Conservation (phyloP, 2,329 filamentous ascomycete species). For the Thelonectria olida region DNA sequence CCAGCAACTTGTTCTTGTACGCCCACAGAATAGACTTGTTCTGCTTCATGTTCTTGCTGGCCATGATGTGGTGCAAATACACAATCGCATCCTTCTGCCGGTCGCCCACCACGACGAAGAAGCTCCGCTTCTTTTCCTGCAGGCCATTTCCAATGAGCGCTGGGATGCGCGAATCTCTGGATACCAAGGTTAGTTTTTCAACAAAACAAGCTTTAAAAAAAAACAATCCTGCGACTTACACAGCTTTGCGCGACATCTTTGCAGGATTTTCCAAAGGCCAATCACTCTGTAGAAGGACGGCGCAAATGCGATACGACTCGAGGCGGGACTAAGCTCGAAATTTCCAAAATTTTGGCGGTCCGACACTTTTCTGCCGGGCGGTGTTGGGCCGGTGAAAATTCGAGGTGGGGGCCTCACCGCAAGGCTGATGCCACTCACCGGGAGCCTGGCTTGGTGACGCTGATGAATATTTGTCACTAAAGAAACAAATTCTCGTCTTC, state of each 20-base stretch:
- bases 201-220: neutral
- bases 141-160: slow-evolving; percentile 91
- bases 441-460: too few relatives aligned
- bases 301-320: slow-evolving; percentile 41
- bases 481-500: too few relatives aligned
- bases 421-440: too few relatives aligned
- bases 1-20: slow-evolving; percentile 96
- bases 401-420: slow-evolving; percentile 27
- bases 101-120: slow-evolving; percentile 95
- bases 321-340: slow-evolving; percentile 40
- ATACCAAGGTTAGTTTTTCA: slow-evolving; percentile 15
- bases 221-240: slow-evolving; percentile 47
- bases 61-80: slow-evolving; percentile 90
- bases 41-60: slow-evolving; percentile 87
- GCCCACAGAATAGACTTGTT: slow-evolving; percentile 95
- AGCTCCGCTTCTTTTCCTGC: slow-evolving; percentile 96
- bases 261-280: slow-evolving; percentile 35
- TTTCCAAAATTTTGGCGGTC: slow-evolving; percentile 52
- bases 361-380: slow-evolving; percentile 51
- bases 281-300: slow-evolving; percentile 41
- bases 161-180: slow-evolving; percentile 87
- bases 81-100: slow-evolving; percentile 96
- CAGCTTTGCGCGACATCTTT: slow-evolving; percentile 68
- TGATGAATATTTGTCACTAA: too few relatives aligned
- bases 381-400: slow-evolving; percentile 35